These are phyloP conservation scores for Hyaloscypha hepaticicola DNA, from an alignment of 495 filamentous ascomycete species.

Conservation along the genomic window DNA sequence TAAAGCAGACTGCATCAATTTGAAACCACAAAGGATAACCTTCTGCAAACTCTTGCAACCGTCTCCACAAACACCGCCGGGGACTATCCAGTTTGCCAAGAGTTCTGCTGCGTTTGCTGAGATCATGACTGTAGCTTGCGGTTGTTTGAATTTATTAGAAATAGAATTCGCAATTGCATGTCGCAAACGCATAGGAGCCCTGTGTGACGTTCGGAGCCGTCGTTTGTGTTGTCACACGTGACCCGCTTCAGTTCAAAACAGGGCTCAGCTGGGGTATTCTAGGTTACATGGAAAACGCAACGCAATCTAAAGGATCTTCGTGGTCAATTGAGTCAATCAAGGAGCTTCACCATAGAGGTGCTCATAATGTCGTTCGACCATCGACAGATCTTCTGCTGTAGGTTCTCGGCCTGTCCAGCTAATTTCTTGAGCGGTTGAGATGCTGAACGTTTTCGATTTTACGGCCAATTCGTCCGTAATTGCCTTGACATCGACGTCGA, in stretches of 20 bases:
- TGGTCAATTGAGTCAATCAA: not conserved
- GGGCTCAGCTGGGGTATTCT: not conserved
- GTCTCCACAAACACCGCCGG: not conserved
- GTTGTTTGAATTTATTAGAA: not conserved
- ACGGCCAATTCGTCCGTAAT: constrained; percentile 72
- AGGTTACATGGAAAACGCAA: constrained; percentile 1
- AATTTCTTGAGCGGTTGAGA: not conserved
- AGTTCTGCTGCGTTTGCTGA: not conserved
- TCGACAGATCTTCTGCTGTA: constrained; percentile 22
- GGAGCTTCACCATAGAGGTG: not conserved
- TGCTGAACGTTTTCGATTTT: constrained; percentile 37
- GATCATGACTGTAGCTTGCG: not conserved
- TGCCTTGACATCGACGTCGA: constrained; percentile 72
- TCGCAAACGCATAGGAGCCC: not conserved
- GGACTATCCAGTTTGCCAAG: not conserved
- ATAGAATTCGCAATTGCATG: not conserved
- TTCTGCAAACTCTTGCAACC: not conserved
- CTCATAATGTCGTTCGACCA: constrained; percentile 10
- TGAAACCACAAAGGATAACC: not conserved
- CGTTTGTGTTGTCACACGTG: not conserved
- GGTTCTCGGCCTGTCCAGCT: constrained; percentile 27
- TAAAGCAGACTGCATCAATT: not conserved
- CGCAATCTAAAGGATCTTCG: not conserved
- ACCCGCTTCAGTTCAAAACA: not conserved
- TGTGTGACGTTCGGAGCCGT: not conserved